Conservation (phyloP, 2,329 filamentous ascomycete species). For the Neoarthrinium moseri region DNA sequence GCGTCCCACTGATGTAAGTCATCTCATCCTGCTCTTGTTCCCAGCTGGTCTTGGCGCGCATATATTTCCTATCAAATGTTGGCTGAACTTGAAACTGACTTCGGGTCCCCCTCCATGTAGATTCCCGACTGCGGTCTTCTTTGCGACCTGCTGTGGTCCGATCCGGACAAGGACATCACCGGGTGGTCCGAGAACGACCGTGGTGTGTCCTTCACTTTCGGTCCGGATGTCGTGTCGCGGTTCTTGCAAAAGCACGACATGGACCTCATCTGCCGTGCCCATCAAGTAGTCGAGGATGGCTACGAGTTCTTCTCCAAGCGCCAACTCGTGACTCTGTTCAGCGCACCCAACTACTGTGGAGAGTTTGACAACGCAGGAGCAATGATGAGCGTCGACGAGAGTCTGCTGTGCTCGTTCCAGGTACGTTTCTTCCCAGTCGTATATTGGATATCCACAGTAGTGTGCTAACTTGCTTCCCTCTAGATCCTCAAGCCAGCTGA, state of each 20-base stretch:
- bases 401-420: slow-evolving; percentile 98
- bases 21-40: not conserved
- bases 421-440: slow-evolving; percentile 50
- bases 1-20: slow-evolving; percentile 94
- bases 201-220: slow-evolving; percentile 98
- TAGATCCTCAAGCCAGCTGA: slow-evolving; percentile 99
- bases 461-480: not conserved
- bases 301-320: slow-evolving; percentile 99
- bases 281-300: slow-evolving; percentile 97
- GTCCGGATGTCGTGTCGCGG: slow-evolving; percentile 92
- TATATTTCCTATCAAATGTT: slow-evolving; percentile 20
- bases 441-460: too few species aligned
- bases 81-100: slow-evolving; percentile 30
- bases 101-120: slow-evolving; percentile 43
- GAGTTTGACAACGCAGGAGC: slow-evolving; percentile 99
- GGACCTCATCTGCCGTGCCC: slow-evolving; percentile 97
- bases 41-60: not conserved
- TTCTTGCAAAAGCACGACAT: slow-evolving; percentile 99
- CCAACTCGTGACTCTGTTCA: slow-evolving; percentile 95
- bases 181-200: slow-evolving; percentile 99
- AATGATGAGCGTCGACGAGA: slow-evolving; percentile 99
- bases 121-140: slow-evolving; percentile 97
- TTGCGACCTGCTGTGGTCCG: slow-evolving; percentile 97
- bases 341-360: slow-evolving; percentile 97
- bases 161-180: slow-evolving; percentile 98